Base-by-base conservation (phyloP, 768 basidiomycete genomes). In the Cubamyces sp. region DNA sequence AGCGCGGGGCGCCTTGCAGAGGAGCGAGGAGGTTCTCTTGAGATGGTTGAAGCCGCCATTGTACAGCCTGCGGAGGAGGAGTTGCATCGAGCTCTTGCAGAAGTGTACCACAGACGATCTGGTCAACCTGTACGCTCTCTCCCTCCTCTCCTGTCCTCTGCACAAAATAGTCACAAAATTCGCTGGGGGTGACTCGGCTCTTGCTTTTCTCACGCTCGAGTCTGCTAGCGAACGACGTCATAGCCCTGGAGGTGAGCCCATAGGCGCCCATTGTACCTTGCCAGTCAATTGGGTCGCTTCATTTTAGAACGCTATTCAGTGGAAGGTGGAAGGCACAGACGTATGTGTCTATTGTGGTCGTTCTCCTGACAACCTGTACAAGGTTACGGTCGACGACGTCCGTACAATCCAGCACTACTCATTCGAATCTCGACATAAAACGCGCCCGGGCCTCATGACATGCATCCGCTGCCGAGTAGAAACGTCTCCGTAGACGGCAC, bases 31-130 rank as follows among this genome's bases (percentile, higher is more conserved):
- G 18, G 71, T 67, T 34, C 71, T 60, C 54, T 69, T 70, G 69
- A 71, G 71, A 47, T 71, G 71, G 68, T 71, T 70, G 68, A 71
- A 71, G 49, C 71, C 71, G 63, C 71, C 71, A 62, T 71, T 71
- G 64, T 71, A 71, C 43, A 71, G 66, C 47, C 71, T 64, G 55
- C 71, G 71, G 28, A 65, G 47, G 57, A 70, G 68, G 55, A 70
- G 54, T 59, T 68, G 66, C 71, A 71, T 71, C 45, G 62, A 63
- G 42, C 26, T 15, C 26, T 23, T 39, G 21, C 39, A 21, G 7
- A 5, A 16, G 25, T 5, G 45, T 48, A 34, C 34, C 34, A 34
- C 34, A 34, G 34, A 16, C 9, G 30, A 30, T 9, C 45, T 28
- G 52, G 60, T 61, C 59, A 54, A 55, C 37, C 43, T 47, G 52